phyloP scores from a whole-genome alignment of 2,329 filamentous ascomycete species.

The Fusarium aywerte region DNA sequence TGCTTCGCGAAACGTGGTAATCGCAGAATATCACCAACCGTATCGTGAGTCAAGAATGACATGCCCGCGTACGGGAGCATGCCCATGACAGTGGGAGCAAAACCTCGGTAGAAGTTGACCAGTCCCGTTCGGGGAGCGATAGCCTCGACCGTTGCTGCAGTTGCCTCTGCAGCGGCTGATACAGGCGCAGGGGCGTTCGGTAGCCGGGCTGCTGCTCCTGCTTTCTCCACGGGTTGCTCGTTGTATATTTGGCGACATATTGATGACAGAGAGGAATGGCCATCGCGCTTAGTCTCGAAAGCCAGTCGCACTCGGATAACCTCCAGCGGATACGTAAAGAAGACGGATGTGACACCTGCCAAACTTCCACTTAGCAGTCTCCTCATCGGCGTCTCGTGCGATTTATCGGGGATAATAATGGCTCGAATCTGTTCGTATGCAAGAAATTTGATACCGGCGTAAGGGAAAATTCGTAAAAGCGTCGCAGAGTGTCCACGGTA shows the following conservation, averaged over 20 bases:
- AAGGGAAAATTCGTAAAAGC: slow-evolving; percentile 92
- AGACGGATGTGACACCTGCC: slow-evolving; percentile 89
- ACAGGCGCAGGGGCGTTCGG: slow-evolving; percentile 44
- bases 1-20: slow-evolving; percentile 72
- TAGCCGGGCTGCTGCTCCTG: slow-evolving; percentile 45
- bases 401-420: slow-evolving; percentile 74
- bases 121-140: slow-evolving; percentile 74
- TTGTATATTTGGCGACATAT: slow-evolving; percentile 90
- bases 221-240: slow-evolving; percentile 67
- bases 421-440: slow-evolving; percentile 96
- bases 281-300: slow-evolving; percentile 86
- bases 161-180: slow-evolving; percentile 56
- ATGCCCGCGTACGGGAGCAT: slow-evolving; percentile 98
- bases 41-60: slow-evolving; percentile 95
- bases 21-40: slow-evolving; percentile 84
- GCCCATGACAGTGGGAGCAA: slow-evolving; percentile 86
- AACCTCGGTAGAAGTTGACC: slow-evolving; percentile 94
- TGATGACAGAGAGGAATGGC: slow-evolving; percentile 74
- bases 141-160: slow-evolving; percentile 55
- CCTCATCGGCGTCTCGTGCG: slow-evolving; percentile 83
- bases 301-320: slow-evolving; percentile 91
- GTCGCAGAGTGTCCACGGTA: slow-evolving; percentile 97
- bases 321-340: slow-evolving; percentile 95
- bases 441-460: slow-evolving; percentile 97
- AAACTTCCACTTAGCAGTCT: slow-evolving; percentile 78